Evolutionary conservation across 805 yeast genomes (phyloP).

Genomic region (Jamesozyma piceae): DNA sequence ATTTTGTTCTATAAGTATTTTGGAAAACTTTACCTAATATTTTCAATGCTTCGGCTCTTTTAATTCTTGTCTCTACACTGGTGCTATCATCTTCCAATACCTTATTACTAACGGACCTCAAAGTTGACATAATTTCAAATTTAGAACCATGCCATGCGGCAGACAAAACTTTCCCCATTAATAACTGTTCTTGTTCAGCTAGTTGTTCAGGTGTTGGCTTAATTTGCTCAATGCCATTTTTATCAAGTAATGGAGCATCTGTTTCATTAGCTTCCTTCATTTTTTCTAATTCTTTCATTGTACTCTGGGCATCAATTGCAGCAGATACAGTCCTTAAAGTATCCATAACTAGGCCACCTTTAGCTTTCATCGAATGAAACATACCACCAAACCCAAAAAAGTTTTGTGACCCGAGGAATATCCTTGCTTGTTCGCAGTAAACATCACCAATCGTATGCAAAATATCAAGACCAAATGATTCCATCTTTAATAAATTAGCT

Average conservation of each 20-base stretch:
- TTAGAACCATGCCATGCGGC: constrained; percentile 83
- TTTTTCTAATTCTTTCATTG: constrained; percentile 63
- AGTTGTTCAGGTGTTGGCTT: constrained; percentile 54
- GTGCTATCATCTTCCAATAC: constrained; percentile 51
- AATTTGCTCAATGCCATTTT: constrained; percentile 43
- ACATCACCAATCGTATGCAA: constrained; percentile 67
- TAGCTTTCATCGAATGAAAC: constrained; percentile 62
- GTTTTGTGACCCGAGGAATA: constrained; percentile 56
- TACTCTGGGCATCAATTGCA: constrained; percentile 70
- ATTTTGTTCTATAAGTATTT: constrained; percentile 49
- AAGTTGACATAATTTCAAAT: constrained; percentile 66
- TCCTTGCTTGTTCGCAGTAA: constrained; percentile 54
- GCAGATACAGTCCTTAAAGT: constrained; percentile 61
- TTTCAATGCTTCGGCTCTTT: constrained; percentile 55
- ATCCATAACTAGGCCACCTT: constrained; percentile 64
- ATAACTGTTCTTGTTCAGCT: constrained; percentile 62
- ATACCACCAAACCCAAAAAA: constrained; percentile 62
- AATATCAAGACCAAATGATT: constrained; percentile 76
- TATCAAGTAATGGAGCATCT: constrained; percentile 36
- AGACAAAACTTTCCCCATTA: constrained; percentile 70
- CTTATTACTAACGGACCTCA: constrained; percentile 60
- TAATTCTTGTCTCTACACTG: constrained; percentile 37
- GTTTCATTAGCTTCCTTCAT: constrained; percentile 45
- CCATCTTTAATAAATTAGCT: constrained; percentile 74
- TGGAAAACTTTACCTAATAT: constrained; percentile 56